Base-by-base conservation (phyloP, 2,329 filamentous ascomycete genomes). In the Claviceps capensis region DNA sequence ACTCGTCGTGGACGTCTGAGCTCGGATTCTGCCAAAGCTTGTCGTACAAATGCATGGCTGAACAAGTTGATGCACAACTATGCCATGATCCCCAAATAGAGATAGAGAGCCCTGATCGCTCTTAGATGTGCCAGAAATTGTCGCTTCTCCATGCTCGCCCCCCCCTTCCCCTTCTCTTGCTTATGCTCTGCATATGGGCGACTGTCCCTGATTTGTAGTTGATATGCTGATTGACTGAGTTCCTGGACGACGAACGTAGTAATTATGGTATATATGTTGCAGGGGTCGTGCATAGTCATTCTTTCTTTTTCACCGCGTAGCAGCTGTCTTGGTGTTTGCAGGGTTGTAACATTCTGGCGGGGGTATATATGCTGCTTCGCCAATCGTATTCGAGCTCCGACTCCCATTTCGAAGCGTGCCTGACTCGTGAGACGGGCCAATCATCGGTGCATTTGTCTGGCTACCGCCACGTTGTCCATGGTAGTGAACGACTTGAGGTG, bases 401-500 rank as follows among this genome's bases (percentile, higher is more conserved):
- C 76, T 79, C 5, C 71, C 72, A 26, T 73, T 70, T 44, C 73
- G 66, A 57, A 72, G 63, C 37, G 72, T 56, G 1, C 69, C 72
- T 0, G 67, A 61, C 45, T 80, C 78, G 48, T 75, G 72, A 47
- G 75, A 72, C 53, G 74, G 73, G 19, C 74, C 66, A 23, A 75
- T 65, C 0, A 79, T 83, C 13, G 81, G 81, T 0, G 81, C 83
- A 59, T 81, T 83, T 8, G 79, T 76, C 60, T 83, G 81, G 59
- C 80, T 83, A 11, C 81, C 80, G n/a, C 81, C 81, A 41, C 80
- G 71, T 62, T 83, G 81, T 5, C 81, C 81, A 56, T 83, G 80
- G 58, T 84, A 84, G 59, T 84, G 81, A 34, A 84, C 72, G 2
- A 84, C 81, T 60, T 84, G 81, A 9, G 81, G 81, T 26, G 80